phyloP scores from a whole-genome alignment of 192 early-diverging fungal species.

The Lobulomyces angularis region DNA sequence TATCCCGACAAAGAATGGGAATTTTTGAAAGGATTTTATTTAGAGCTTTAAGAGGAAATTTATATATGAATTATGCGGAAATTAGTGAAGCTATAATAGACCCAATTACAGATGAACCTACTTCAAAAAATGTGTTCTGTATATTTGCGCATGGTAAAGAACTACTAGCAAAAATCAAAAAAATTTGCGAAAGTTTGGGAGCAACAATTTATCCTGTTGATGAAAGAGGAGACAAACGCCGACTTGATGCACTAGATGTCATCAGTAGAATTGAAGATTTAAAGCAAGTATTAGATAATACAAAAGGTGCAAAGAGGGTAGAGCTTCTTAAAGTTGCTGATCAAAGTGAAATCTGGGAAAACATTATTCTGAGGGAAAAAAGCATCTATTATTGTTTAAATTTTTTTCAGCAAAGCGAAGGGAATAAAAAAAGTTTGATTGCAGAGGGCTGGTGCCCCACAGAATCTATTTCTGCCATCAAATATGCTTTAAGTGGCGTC shows the following conservation, averaged over 20 bases:
- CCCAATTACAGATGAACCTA: slow-evolving; percentile 70
- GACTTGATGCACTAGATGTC: slow-evolving; percentile 67
- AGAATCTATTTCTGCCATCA: slow-evolving; percentile 66
- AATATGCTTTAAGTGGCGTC: slow-evolving; percentile 71
- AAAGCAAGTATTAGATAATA: slow-evolving; percentile 71
- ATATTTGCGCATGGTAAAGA: slow-evolving; percentile 96
- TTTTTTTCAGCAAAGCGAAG: slow-evolving; percentile 88
- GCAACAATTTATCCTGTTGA: slow-evolving; percentile 90
- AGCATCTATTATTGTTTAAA: slow-evolving; percentile 95
- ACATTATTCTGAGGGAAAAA: slow-evolving; percentile 92
- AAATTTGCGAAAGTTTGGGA: slow-evolving; percentile 89
- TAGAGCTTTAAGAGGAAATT: slow-evolving; percentile 91
- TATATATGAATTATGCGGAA: slow-evolving; percentile 90
- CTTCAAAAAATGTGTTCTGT: slow-evolving; percentile 95
- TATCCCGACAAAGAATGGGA: slow-evolving; percentile 64
- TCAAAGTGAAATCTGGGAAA: slow-evolving; percentile 76
- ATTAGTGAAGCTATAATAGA: slow-evolving; percentile 91
- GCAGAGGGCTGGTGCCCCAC: slow-evolving; percentile 98
- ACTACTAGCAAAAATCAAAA: slow-evolving; percentile 76
- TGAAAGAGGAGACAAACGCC: slow-evolving; percentile 67
- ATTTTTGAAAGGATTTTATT: slow-evolving; percentile 94
- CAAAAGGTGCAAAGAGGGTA: slow-evolving; percentile 62
- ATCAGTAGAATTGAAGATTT: slow-evolving; percentile 81
- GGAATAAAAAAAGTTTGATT: slow-evolving; percentile 83
- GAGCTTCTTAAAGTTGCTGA: slow-evolving; percentile 81